phyloP scores from a whole-genome alignment of 2,329 filamentous ascomycete genomes.

The Gaeumannomyces sp. region DNA sequence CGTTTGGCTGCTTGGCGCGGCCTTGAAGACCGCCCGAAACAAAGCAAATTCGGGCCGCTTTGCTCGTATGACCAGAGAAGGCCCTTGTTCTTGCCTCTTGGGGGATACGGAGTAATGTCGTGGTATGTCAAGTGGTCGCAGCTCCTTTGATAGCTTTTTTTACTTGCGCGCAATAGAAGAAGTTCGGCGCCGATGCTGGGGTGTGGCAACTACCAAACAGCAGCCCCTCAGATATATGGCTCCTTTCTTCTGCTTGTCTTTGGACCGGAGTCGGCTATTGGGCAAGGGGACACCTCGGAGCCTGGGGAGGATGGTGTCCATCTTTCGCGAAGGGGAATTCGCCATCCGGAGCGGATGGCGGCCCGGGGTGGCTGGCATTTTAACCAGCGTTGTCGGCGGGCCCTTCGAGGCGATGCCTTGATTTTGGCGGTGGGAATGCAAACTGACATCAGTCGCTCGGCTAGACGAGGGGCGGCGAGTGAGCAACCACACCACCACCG shows the following conservation, averaged over 20 bases:
- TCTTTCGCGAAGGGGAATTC: constrained; percentile 10
- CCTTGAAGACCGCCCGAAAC: not conserved
- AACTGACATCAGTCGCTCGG: constrained; percentile 6
- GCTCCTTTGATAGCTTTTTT: not conserved
- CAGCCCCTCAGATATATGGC: constrained; percentile 9
- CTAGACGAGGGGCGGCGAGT: not conserved
- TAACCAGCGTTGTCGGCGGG: not conserved
- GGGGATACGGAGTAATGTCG: no score
- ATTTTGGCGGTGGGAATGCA: not conserved
- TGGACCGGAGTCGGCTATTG: constrained; percentile 1
- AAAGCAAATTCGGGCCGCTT: not conserved
- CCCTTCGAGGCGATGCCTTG: not conserved
- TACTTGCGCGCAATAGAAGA: constrained; percentile 8
- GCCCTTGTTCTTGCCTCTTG: not conserved
- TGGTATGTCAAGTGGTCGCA: not conserved
- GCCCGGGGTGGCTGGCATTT: constrained; percentile 11
- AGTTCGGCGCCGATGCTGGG: not conserved
- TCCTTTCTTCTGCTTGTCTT: not conserved
- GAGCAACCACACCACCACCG: not conserved
- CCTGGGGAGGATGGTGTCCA: constrained; percentile 12
- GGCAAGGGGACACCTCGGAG: constrained; percentile 15
- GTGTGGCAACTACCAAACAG: not conserved
- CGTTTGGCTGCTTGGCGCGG: constrained; percentile 5
- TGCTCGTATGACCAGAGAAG: not conserved
- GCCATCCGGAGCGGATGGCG: constrained; percentile 10